Base-by-base conservation (phyloP, 352 stramenopile species). In the Thalassiosira oceanica region DNA sequence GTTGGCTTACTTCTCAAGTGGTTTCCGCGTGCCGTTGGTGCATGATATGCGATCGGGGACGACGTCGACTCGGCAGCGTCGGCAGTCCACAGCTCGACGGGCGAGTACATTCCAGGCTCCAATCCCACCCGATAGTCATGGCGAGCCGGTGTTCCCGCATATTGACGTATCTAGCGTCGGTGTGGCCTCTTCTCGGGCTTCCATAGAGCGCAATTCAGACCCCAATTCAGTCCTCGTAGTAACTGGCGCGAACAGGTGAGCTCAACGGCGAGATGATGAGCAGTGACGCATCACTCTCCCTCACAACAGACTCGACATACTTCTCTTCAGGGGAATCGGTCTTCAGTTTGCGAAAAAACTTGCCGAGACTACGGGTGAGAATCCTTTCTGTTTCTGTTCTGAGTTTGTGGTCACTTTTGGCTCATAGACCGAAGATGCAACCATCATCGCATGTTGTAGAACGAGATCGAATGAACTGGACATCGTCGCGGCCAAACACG, bases 391-490 rank as follows among this genome's bases (percentile, higher is more conserved):
- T 29, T 39, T 33, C 20, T 35, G 2, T 3, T 41, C 23, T 46
- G 13, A 13, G 15, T 49, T 2, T 56, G 18, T 20, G 16, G 4
- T 39, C 35, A 7, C 35, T 53, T 24, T 36, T 33, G 7, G 11
- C 15, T 42, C 2, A 35, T 56, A 16, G 16, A 48, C 15, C 5
- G 33, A 60, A 60, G 20, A 85, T 37, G 83, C 78, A 8, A 88
- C 52, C 31, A 73, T 90, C 24, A 41, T 90, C 10, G 83, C 83
- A 2, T 87, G 77, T 52, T 88, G 77, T 55, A 57, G 80, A 67
- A 69, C 60, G 18, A 77, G 78, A 11, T 28, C 74, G 21, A 10
- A 52, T 10, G 15, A 57, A 5, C 29, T 89, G 6, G 44, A 71
- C 26, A 27, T 61, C 10, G 15, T 77, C 33, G 27, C 41, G 0